Base-by-base conservation (phyloP, 108 stramenopile genomes). In the Fragilaria crotonensis region DNA sequence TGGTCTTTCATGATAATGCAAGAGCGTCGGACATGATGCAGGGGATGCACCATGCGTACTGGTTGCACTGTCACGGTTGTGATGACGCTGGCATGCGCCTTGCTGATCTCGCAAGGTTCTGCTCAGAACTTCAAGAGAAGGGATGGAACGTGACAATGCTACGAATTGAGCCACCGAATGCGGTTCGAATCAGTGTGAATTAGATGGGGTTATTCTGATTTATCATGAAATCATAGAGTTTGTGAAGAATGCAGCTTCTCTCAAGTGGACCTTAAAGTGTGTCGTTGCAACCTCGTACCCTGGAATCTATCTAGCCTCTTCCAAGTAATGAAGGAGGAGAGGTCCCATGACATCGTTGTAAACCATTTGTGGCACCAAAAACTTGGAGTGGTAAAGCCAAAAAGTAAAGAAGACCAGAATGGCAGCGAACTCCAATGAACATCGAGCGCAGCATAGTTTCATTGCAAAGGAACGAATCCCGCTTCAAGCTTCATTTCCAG, bases 331-430 rank as follows among this genome's bases (percentile, higher is more conserved):
- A 55, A 84, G 30, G 28, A 88, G 59, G 29, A 77, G 63, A 31
- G 79, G 78, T 52, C 83, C 52, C 18, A 90, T 54, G 26, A 69
- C 74, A 48, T 83, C 69, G 17, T 70, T 72, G 75, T 91, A 91
- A 41, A 95, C 59, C 20, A 89, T 32, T 41, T 65, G 70, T 18
- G 93, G 87, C 17, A 87, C 93, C 67, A 67, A 67, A 28, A 86
- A 84, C 55, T 76, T 70, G 11, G 89, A 88, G 59, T 89, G 85
- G 72, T 82, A 95, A 64, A 95, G 54, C 88, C 88, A 95, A 46
- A 83, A n/a, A n/a, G n/a, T n/a, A n/a, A n/a, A n/a, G n/a, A n/a
- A n/a, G n/a, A n/a, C n/a, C n/a, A n/a, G n/a, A n/a, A n/a, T n/a
- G n/a, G n/a, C n/a, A n/a, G n/a, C n/a, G n/a, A n/a, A n/a, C n/a